phyloP scores from a whole-genome alignment of 495 filamentous ascomycete genomes.

The Pyronema domesticum region DNA sequence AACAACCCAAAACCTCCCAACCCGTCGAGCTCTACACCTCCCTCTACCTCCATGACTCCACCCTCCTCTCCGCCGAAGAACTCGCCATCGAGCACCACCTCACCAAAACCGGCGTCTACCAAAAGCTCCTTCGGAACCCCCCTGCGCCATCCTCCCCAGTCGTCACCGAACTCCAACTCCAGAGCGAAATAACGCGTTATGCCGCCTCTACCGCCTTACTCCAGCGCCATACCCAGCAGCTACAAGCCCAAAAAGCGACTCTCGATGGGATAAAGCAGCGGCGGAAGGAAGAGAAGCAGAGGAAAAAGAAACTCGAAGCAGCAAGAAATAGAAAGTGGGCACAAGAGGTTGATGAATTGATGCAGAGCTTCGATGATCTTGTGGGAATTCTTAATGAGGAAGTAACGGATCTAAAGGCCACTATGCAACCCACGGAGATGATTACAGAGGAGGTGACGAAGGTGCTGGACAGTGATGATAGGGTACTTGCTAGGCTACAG shows the following conservation, averaged over 20 bases:
- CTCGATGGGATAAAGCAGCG: slow-evolving; percentile 10
- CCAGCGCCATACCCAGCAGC: slow-evolving; percentile 13
- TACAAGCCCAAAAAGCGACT: slow-evolving; percentile 9
- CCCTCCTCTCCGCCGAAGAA: slow-evolving; percentile 18
- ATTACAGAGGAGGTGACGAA: slow-evolving; percentile 11
- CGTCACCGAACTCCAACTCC: slow-evolving; percentile 12
- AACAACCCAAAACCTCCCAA: slow-evolving; percentile 10
- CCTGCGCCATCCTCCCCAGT: slow-evolving; percentile 2
- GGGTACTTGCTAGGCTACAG: slow-evolving; percentile 17
- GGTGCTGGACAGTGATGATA: slow-evolving; percentile 22
- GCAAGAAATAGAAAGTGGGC: slow-evolving; percentile 14
- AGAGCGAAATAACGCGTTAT: slow-evolving; percentile 11
- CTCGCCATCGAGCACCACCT: slow-evolving; percentile 20
- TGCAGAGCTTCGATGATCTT: slow-evolving; percentile 18
- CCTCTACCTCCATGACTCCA: slow-evolving; percentile 15
- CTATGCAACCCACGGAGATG: slow-evolving; percentile 5
- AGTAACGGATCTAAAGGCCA: slow-evolving; percentile 14
- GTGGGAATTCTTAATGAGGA: slow-evolving; percentile 20
- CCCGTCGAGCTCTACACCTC: slow-evolving; percentile 11
- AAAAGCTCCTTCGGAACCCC: slow-evolving; percentile 12
- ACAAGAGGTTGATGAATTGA: slow-evolving; percentile 14
- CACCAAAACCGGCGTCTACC: slow-evolving; percentile 15
- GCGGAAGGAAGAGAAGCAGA: slow-evolving; percentile 5
- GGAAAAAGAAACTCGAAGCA: slow-evolving; percentile 11
- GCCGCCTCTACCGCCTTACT: slow-evolving; percentile 10